Evolutionary conservation across 1,284 basidiomycete genomes (phyloP).

Genomic region (Testicularia cyperi): DNA sequence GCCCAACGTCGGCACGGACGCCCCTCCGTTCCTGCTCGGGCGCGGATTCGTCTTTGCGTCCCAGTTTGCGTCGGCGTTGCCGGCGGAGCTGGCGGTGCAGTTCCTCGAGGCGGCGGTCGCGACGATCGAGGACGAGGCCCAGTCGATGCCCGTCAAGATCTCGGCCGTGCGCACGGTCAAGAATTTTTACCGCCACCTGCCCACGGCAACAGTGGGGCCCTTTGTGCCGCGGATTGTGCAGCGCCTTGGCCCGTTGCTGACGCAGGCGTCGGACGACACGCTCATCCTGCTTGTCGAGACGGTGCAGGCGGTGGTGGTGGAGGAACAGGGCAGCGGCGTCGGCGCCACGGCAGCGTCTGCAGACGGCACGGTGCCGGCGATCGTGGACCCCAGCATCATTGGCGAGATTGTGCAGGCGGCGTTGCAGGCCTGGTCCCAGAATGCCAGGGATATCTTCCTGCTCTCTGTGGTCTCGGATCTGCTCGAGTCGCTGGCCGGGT

Average conservation of each 20-base stretch:
- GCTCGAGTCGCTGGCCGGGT: conserved; percentile 66
- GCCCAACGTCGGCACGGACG: conserved; percentile 70
- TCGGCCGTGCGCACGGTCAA: conserved; percentile 70
- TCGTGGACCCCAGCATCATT: conserved; percentile 30
- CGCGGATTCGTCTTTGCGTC: conserved; percentile 92
- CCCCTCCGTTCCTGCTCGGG: conserved; percentile 81
- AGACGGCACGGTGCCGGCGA: background rate
- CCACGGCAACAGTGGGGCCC: conserved; percentile 66
- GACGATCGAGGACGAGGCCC: conserved; percentile 73
- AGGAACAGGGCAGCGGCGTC: conserved; percentile 64
- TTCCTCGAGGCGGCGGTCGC: conserved; percentile 83
- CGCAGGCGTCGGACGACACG: conserved; percentile 79
- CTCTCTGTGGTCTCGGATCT: conserved; percentile 83
- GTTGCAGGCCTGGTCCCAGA: conserved; percentile 67
- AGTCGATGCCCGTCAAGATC: conserved; percentile 81
- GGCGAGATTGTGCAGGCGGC: conserved; percentile 64
- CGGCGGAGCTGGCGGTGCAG: conserved; percentile 65
- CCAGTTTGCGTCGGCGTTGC: conserved; percentile 77
- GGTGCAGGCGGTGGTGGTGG: conserved; percentile 74
- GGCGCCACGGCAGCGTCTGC: conserved; percentile 8
- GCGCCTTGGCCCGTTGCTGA: conserved; percentile 79
- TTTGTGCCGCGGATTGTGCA: conserved; percentile 76
- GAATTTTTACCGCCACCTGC: conserved; percentile 64
- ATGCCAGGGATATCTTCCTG: conserved; percentile 83
- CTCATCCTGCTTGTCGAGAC: conserved; percentile 87